Conservation (phyloP, 2,329 filamentous ascomycete genomes). For the Chrysosporium queenslandicum region DNA sequence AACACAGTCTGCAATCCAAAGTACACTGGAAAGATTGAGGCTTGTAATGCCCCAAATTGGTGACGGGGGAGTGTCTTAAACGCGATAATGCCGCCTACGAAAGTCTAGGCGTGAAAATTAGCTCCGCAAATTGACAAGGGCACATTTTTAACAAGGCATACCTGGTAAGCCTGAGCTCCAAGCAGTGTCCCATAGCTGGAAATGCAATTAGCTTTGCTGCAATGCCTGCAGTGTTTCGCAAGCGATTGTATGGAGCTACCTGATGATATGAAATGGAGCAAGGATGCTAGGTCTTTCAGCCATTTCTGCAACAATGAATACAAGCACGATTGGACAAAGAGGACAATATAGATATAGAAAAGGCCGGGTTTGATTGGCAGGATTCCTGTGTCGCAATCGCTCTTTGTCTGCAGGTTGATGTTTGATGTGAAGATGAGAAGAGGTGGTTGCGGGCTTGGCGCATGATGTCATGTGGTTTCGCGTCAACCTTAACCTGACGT, state of each 20-base stretch:
- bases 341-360: too few species aligned
- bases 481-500: constrained; percentile 23
- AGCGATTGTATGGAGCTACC: constrained; percentile 8
- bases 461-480: constrained; percentile 35
- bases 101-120: constrained; percentile 48
- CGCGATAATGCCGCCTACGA: constrained; percentile 61
- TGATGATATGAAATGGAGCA: constrained; percentile 19
- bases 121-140: background rate
- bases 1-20: constrained; percentile 72
- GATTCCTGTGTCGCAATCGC: too few species aligned
- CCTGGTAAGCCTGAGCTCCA: constrained; percentile 78
- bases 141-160: constrained; percentile 28
- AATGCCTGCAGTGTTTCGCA: background rate
- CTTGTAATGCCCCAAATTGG: constrained; percentile 72
- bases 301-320: constrained; percentile 1
- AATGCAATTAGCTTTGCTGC: background rate
- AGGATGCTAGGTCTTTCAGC: constrained; percentile 10
- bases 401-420: too few species aligned
- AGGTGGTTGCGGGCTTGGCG: constrained; percentile 5
- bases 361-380: too few species aligned
- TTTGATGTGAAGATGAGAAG: background rate
- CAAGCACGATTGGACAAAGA: too few species aligned
- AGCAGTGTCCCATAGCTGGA: constrained; percentile 75
- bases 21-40: constrained; percentile 68
- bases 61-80: constrained; percentile 67